Conservation (phyloP, 148 eudicot genomes). For the Gaultheria prostrata region DNA sequence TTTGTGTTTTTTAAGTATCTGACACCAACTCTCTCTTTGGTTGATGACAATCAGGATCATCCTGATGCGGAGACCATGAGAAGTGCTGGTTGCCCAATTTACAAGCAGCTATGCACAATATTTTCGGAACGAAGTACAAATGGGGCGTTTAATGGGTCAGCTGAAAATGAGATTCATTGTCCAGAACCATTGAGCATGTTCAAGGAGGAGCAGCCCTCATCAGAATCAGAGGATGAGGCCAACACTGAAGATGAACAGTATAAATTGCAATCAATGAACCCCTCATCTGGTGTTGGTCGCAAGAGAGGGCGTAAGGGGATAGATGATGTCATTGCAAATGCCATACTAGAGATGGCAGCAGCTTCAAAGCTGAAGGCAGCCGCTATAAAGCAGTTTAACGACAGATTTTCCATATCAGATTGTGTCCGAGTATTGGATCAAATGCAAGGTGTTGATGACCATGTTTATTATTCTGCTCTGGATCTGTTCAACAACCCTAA, state of each 20-base stretch:
- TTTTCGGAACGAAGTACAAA: conserved; percentile 40
- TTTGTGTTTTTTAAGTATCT: not conserved
- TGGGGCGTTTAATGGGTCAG: conserved; percentile 25
- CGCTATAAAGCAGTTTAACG: conserved; percentile 40
- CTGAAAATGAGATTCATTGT: conserved; percentile 24
- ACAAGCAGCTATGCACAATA: conserved; percentile 54
- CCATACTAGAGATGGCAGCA: conserved; percentile 66
- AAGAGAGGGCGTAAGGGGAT: conserved; percentile 69
- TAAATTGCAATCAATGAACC: conserved; percentile 17
- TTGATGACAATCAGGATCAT: conserved; percentile 53
- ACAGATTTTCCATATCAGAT: conserved; percentile 47
- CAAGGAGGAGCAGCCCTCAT: conserved; percentile 37
- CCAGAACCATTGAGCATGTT: conserved; percentile 30
- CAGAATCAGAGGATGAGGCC: conserved; percentile 49
- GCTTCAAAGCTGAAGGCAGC: conserved; percentile 66
- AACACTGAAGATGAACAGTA: conserved; percentile 28
- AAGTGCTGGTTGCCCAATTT: conserved; percentile 61
- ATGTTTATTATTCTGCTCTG: conserved; percentile 56
- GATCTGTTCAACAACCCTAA: conserved; percentile 49
- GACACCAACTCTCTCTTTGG: not conserved
- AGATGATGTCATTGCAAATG: conserved; percentile 52
- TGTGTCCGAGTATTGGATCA: conserved; percentile 60
- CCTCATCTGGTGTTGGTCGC: conserved; percentile 19
- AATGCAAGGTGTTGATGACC: conserved; percentile 42
- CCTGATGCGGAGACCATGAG: conserved; percentile 68